Base-by-base conservation (phyloP, 129 eudicot species). In the Escallonia rubra region DNA sequence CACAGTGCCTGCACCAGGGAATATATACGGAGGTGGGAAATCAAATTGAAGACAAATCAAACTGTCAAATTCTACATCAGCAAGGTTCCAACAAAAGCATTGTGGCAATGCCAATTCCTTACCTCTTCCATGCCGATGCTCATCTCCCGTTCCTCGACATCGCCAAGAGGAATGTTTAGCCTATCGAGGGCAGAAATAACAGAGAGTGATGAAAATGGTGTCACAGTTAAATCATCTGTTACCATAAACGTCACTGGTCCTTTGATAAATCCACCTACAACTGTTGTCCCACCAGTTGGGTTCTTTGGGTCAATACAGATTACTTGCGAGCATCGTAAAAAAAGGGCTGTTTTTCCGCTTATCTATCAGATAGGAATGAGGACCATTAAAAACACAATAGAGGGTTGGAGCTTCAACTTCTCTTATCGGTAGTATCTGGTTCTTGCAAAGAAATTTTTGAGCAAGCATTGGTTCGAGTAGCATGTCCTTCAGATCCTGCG, bases 61-160 rank as follows among this genome's bases (percentile, higher is more conserved):
- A 23, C 34, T 23, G 34, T 23, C 34, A 23, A 23, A 23, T 23
- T 23, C 34, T 23, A 23, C 34, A 23, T 23, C 34, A 23, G 34
- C 34, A 23, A 23, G 34, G 34, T 23, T 23, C 1, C 34, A 23
- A 1, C 34, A 23, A 23, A 23, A 23, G 34, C 34, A 23, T 23
- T 23, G 34, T 23, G 34, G 34, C 34, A 23, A 23, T 23, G 34
- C 34, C 34, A 23, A 23, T 23, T 23, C 34, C 34, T 38, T 77
- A 81, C 86, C 79, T 81, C 82, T 48, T 64, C 72, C 53, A 45
- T 68, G 59, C 79, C 78, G n/a, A 81, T 63, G 64, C 41, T 70
- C 55, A 69, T 68, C 71, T 64, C 86, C 65, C 49, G 43, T 57
- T 73, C 77, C 69, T 77, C 74, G 51, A 81, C 57, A 70, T 82